Evolutionary conservation across 2,329 filamentous ascomycete species (phyloP), one percentile per base, ranked within the genome.

Genomic region (Ophiocordyceps unilateralis): DNA sequence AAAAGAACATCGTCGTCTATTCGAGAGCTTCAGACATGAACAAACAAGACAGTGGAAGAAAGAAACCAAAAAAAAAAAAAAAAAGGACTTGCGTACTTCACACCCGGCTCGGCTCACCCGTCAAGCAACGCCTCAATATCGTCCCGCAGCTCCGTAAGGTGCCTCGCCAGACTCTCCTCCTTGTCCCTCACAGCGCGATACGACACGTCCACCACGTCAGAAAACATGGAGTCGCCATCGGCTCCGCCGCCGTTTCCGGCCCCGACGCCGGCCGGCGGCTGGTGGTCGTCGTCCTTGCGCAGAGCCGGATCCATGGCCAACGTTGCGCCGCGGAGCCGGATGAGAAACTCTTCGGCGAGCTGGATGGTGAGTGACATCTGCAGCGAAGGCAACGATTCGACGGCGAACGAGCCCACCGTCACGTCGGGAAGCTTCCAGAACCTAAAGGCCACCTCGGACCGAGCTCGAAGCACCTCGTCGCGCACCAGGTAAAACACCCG

Each of bases 341-440:
- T 51, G 14, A 66, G 52, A 37, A 65, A 63, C 48, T 64, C 60
- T 45, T 64, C 60, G 5, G 58, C 62, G n/a, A 66, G 51, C 46
- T 64, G 61, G 24, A 65, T 54, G 3, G 62, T 63, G 19, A 66
- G 53, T 11, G 58, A 63, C 58, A 65, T 63, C 45, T 65, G 63
- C 28, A 65, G 52, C n/a, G 57, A 56, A 1, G 61, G 59, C 4
- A 61, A 57, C 12, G 61, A 58, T 39, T 61, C 58, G 15, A 66
- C 58, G 5, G 61, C 55, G 39, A 64, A 63, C 4, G 59, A 60
- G 5, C 63, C 63, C 2, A 66, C 55, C 5, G 58, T 61, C 4
- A 66, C 62, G 40, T 61, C 57, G 11, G 63, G 63, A 2, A 66
- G 56, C 42, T 60, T 60, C 56, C 62, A 66, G 40, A 58, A 56